A percentile compares a stretch with the other conserved stretches of the same genome.
Conservation (phyloP, 441 rosid genomes). For the Viola pubescens region DNA sequence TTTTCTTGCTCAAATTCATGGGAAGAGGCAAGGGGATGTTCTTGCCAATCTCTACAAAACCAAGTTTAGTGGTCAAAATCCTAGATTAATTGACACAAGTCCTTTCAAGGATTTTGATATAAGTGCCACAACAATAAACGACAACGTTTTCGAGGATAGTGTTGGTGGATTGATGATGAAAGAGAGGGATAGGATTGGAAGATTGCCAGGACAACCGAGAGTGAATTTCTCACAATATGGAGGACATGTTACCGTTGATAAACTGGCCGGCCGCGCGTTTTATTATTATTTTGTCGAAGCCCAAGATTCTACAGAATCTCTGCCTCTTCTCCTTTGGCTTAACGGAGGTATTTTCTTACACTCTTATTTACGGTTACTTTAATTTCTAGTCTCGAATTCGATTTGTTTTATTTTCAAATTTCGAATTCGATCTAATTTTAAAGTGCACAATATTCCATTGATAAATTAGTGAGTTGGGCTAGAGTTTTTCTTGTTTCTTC, state of each 20-base stretch:
- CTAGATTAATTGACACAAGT: slow-evolving; percentile 19
- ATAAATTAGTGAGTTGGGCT: no score
- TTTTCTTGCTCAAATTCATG: slow-evolving; percentile 17
- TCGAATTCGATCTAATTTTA: no score
- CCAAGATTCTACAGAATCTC: slow-evolving; percentile 22
- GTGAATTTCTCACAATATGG: slow-evolving; percentile 62
- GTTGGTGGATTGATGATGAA: slow-evolving; percentile 25
- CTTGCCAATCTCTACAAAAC: slow-evolving; percentile 36
- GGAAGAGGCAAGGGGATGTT: slow-evolving; percentile 38
- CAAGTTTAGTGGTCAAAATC: slow-evolving; percentile 23
- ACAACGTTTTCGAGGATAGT: no score
- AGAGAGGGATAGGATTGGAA: slow-evolving; percentile 47
- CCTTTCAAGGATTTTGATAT: slow-evolving; percentile 19
- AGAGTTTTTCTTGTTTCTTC: not conserved
- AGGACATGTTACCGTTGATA: slow-evolving; percentile 64
- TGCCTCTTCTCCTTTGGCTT: slow-evolving; percentile 87
- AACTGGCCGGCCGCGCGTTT: slow-evolving; percentile 49
- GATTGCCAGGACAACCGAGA: slow-evolving; percentile 60
- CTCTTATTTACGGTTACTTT: no score
- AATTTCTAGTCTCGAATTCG: no score
- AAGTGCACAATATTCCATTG: no score
- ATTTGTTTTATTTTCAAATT: no score
- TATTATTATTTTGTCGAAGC: slow-evolving; percentile 74
- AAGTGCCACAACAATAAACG: no score
- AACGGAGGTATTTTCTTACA: slow-evolving; percentile 56